phyloP scores from a whole-genome alignment of 352 stramenopile genomes.

The Halophytophthora polymorphica region DNA sequence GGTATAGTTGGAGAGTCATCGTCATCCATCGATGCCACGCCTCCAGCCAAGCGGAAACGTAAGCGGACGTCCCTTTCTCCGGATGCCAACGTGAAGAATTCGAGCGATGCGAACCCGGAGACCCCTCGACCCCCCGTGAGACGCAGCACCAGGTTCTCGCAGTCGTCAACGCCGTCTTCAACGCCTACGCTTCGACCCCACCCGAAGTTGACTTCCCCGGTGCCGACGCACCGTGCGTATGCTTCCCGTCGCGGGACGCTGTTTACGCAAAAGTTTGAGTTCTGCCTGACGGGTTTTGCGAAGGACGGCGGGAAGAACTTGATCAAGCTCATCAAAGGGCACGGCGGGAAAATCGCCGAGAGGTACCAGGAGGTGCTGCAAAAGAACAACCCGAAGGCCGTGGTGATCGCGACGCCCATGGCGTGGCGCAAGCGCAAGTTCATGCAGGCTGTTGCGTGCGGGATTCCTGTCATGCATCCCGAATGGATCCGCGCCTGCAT shows the following conservation, averaged over 20 bases:
- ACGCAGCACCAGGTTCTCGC: slow-evolving; percentile 15
- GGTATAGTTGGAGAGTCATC: slow-evolving; percentile 4
- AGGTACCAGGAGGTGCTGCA: slow-evolving; percentile 46
- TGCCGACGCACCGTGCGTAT: slow-evolving; percentile 48
- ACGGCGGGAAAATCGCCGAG: slow-evolving; percentile 57
- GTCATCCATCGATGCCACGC: slow-evolving; percentile 7
- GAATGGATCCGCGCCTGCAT: slow-evolving; percentile 78
- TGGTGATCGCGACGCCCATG: slow-evolving; percentile 72
- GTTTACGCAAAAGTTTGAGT: slow-evolving; percentile 76
- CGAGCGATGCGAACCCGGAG: slow-evolving; percentile 1
- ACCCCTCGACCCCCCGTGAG: slow-evolving; percentile 19
- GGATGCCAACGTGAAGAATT: slow-evolving; percentile 4
- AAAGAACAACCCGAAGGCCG: slow-evolving; percentile 45
- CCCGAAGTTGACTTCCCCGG: slow-evolving; percentile 38
- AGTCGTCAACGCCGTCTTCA: slow-evolving; percentile 30
- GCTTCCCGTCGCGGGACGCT: slow-evolving; percentile 48
- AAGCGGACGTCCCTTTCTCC: slow-evolving; percentile 17
- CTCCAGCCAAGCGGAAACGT: slow-evolving; percentile 12
- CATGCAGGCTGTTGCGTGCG: slow-evolving; percentile 72
- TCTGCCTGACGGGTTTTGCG: slow-evolving; percentile 72
- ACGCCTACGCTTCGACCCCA: slow-evolving; percentile 52
- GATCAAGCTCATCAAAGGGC: slow-evolving; percentile 57
- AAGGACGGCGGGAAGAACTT: slow-evolving; percentile 46
- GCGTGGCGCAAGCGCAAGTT: slow-evolving; percentile 83
- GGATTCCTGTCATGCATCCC: slow-evolving; percentile 78